Evolutionary conservation across 2,329 filamentous ascomycete species (phyloP).

Genomic region (Fusarium neocosmosporiellum): DNA sequence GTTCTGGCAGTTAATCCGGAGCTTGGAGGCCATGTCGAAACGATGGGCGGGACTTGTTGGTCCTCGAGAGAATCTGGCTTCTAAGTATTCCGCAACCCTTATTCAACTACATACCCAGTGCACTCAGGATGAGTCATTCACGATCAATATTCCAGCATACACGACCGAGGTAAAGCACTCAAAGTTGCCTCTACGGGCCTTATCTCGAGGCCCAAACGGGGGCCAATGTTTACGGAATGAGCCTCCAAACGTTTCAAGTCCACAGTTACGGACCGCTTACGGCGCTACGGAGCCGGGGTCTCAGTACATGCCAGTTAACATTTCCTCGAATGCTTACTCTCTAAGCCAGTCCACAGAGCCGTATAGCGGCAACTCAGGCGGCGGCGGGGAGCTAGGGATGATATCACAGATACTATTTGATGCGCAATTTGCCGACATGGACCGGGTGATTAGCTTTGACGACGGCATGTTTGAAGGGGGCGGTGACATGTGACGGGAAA

Average conservation of each 20-base stretch:
- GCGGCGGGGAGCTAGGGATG: slow-evolving; percentile 5
- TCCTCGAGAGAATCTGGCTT: slow-evolving; percentile 10
- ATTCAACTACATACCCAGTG: slow-evolving; percentile 3
- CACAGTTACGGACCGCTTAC: background rate
- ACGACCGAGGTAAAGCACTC: slow-evolving; percentile 31
- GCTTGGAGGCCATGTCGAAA: slow-evolving; percentile 35
- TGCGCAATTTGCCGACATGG: slow-evolving; percentile 61
- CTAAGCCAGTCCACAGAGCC: background rate
- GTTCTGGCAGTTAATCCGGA: slow-evolving; percentile 40
- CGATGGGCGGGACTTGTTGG: slow-evolving; percentile 32
- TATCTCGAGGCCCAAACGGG: background rate
- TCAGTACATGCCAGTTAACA: background rate
- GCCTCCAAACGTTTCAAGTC: background rate
- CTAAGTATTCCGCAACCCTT: background rate
- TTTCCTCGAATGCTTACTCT: background rate
- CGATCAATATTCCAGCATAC: slow-evolving; percentile 20
- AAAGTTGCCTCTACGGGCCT: background rate
- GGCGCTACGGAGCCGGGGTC: background rate
- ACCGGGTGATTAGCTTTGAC: slow-evolving; percentile 52
- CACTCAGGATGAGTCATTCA: slow-evolving; percentile 15
- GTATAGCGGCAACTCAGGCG: background rate
- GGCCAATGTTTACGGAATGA: background rate
- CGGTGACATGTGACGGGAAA: background rate
- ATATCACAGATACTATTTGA: slow-evolving; percentile 68
- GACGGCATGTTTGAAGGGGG: slow-evolving; percentile 58